Conservation (phyloP, 2,329 filamentous ascomycete species). For the Sphaerulina vaccinii region DNA sequence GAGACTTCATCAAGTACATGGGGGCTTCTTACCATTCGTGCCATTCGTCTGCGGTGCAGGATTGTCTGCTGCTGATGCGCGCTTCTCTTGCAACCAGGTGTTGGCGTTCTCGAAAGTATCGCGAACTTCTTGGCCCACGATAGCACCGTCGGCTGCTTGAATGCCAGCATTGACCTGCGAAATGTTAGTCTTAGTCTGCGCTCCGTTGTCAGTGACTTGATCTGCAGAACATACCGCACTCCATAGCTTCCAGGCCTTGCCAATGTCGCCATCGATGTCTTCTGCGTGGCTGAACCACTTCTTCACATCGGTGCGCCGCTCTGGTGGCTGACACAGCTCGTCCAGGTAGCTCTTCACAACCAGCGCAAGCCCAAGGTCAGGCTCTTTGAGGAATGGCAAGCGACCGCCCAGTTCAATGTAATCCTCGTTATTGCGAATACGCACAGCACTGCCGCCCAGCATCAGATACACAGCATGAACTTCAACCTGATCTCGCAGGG, state of each 20-base stretch:
- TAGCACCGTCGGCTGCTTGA: conserved; percentile 53
- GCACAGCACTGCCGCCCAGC: conserved; percentile 73
- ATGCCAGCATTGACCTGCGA: conserved; percentile 57
- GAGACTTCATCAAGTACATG: not conserved
- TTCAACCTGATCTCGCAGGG: conserved; percentile 80
- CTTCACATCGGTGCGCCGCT: conserved; percentile 52
- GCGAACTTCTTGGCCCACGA: conserved; percentile 44
- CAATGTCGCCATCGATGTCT: conserved; percentile 58
- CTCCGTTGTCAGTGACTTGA: not conserved
- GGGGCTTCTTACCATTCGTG: not conserved
- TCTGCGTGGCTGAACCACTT: conserved; percentile 62
- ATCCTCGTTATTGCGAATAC: conserved; percentile 52
- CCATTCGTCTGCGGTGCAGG: conserved; percentile 4
- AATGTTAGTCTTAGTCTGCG: conserved; percentile 17
- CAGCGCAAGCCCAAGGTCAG: conserved; percentile 74
- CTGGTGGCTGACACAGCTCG: conserved; percentile 59
- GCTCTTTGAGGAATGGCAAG: conserved; percentile 67
- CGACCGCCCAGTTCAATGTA: conserved; percentile 62
- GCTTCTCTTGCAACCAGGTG: conserved; percentile 52
- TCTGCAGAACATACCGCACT: conserved; percentile 55
- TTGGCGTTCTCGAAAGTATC: conserved; percentile 60
- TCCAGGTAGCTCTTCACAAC: conserved; percentile 78
- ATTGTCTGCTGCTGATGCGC: not conserved
- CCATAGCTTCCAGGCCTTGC: conserved; percentile 63
- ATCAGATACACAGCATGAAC: conserved; percentile 78